These are phyloP conservation scores for Fraxinus americana DNA, from an alignment of 257 asterid species.

Conservation along the genomic window DNA sequence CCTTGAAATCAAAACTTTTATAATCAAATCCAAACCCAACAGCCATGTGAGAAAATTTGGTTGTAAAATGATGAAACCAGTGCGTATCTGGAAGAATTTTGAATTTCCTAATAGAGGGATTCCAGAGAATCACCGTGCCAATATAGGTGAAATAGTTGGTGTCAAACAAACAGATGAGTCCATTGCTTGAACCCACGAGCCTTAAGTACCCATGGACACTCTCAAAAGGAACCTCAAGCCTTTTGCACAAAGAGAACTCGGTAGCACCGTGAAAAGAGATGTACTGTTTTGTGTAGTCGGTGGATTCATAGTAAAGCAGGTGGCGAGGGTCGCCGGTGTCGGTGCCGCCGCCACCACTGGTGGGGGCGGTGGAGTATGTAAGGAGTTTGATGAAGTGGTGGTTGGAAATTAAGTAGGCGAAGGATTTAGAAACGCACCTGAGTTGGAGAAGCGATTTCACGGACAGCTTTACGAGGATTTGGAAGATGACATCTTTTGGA, in stretches of 20 bases:
- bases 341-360: background rate
- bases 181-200: conserved; percentile 42
- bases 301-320: conserved; percentile 48
- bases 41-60: conserved; percentile 31
- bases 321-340: conserved; percentile 13
- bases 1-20: conserved; percentile 27
- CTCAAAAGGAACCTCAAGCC: conserved; percentile 36
- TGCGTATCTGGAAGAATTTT: conserved; percentile 26
- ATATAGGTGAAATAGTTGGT: conserved; percentile 36
- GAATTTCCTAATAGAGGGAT: conserved; percentile 40
- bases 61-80: conserved; percentile 3
- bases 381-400: conserved; percentile 45
- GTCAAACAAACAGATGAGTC: conserved; percentile 40
- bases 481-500: conserved; percentile 40
- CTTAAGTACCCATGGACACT: conserved; percentile 42
- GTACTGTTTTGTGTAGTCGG: conserved; percentile 35
- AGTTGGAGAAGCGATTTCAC: conserved; percentile 32
- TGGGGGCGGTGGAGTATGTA: conserved; percentile 27
- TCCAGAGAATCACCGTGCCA: conserved; percentile 44
- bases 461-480: conserved; percentile 37
- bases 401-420: conserved; percentile 31
- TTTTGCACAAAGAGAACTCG: conserved; percentile 13
- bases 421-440: conserved; percentile 38
- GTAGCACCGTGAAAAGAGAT: conserved; percentile 31
- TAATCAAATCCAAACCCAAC: conserved; percentile 46